Evolutionary conservation across 306 rosid genomes (phyloP).

Genomic region (Ochetophila trinervis): DNA sequence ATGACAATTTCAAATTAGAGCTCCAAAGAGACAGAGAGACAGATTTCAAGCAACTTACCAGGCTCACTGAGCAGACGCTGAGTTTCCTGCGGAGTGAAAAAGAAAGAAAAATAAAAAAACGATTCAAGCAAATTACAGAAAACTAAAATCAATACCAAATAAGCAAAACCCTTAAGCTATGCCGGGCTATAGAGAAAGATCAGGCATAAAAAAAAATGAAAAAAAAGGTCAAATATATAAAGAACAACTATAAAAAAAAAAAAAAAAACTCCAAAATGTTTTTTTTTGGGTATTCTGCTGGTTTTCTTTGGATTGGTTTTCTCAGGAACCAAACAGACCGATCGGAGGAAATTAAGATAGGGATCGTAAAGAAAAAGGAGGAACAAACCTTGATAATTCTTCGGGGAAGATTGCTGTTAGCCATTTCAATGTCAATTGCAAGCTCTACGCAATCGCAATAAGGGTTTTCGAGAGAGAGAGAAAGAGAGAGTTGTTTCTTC

Average conservation of each 20-base stretch:
- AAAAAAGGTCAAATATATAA: neutral
- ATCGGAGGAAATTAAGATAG: conserved; percentile 39
- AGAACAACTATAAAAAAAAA: neutral
- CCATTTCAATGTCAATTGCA: conserved; percentile 69
- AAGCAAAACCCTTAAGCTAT: conserved; percentile 3
- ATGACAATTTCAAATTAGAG: conserved; percentile 13
- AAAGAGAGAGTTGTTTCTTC: conserved; percentile 18
- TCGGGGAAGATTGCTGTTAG: conserved; percentile 92
- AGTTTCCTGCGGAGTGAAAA: conserved; percentile 69
- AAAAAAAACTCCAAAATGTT: neutral
- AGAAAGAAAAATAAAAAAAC: neutral
- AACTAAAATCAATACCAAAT: conserved; percentile 12
- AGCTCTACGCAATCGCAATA: conserved; percentile 40
- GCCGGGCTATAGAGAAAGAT: conserved; percentile 16
- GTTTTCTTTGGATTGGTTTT: neutral
- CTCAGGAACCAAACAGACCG: conserved; percentile 12
- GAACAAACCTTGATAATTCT: conserved; percentile 66
- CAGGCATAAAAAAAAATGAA: neutral
- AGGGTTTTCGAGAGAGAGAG: conserved; percentile 45
- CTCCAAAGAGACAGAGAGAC: conserved; percentile 4
- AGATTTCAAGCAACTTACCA: conserved; percentile 43
- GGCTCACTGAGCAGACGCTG: conserved; percentile 99
- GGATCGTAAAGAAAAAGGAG: conserved; percentile 41
- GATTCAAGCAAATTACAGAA: conserved; percentile 8
- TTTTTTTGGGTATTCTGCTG: neutral